Conservation (phyloP, 352 stramenopile genomes). For the Globisporangium nagaii region DNA sequence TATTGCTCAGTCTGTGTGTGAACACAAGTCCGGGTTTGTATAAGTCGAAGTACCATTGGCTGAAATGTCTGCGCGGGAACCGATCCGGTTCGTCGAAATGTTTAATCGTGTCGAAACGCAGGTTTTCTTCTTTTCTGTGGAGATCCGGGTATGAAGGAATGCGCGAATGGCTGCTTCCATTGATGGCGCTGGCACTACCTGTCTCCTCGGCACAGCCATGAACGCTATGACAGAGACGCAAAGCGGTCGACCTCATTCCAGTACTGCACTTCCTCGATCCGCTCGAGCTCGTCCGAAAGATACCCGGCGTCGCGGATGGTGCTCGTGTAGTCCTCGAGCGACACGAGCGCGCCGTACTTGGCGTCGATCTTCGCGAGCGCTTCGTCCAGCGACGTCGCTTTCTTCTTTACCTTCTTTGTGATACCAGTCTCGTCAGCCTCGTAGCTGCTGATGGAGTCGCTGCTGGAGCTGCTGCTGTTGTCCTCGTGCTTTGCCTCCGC, state of each 20-base stretch:
- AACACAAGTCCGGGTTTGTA: no score
- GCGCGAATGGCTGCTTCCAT: no score
- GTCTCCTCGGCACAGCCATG: not conserved
- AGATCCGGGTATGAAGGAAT: no score
- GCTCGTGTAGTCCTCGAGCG: not conserved
- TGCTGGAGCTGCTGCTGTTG: conserved; percentile 1
- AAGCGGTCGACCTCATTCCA: conserved; percentile 18
- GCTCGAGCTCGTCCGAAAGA: not conserved
- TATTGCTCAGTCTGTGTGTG: no score
- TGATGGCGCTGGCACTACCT: no score
- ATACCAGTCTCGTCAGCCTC: not conserved
- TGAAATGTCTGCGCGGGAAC: no score
- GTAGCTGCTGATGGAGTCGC: not conserved
- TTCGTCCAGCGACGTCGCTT: conserved; percentile 3
- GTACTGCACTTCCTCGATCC: conserved; percentile 11
- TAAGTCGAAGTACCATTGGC: no score
- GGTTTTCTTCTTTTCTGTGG: no score
- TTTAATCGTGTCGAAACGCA: no score
- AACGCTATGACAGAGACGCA: not conserved
- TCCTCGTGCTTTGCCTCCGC: not conserved
- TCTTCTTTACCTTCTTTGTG: not conserved
- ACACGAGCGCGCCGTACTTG: conserved; percentile 1
- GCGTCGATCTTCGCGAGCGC: conserved; percentile 13
- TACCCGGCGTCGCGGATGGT: not conserved
- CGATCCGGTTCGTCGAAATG: no score